Conservation (phyloP, 1,139 yeast genomes). For the Sugiyamaella sp. region DNA sequence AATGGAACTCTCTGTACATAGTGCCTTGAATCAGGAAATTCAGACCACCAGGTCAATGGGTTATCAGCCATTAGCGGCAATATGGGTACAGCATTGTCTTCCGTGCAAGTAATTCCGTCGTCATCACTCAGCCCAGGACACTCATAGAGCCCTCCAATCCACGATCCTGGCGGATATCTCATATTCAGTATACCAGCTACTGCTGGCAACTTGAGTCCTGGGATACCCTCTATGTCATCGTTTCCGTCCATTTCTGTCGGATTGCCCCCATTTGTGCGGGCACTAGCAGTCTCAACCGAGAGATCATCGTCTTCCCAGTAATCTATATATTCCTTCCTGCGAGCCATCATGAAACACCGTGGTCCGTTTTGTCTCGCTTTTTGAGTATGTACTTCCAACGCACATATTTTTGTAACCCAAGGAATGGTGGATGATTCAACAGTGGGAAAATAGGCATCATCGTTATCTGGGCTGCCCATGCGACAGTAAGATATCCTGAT, state of each 20-base stretch:
- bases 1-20: slow-evolving; percentile 24
- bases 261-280: neutral
- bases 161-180: slow-evolving; percentile 43
- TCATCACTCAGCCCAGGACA: slow-evolving; percentile 47
- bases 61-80: slow-evolving; percentile 33
- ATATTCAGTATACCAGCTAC: neutral
- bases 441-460: slow-evolving; percentile 33
- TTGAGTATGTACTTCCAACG: slow-evolving; percentile 7
- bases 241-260: neutral
- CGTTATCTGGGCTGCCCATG: slow-evolving; percentile 25
- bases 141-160: slow-evolving; percentile 65
- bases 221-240: neutral
- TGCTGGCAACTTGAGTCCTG: slow-evolving; percentile 3
- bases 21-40: slow-evolving; percentile 25
- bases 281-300: neutral
- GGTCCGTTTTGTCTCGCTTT: slow-evolving; percentile 11
- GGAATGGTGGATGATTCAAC: slow-evolving; percentile 10
- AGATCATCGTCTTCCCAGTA: neutral
- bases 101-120: slow-evolving; percentile 30
- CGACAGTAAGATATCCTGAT: slow-evolving; percentile 23
- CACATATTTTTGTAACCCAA: slow-evolving; percentile 23
- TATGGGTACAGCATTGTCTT: slow-evolving; percentile 31
- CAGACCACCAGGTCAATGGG: slow-evolving; percentile 26
- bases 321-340: slow-evolving; percentile 13
- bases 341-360: slow-evolving; percentile 22